Evolutionary conservation across 768 basidiomycete species (phyloP).

Genomic region (Serendipita sp.): DNA sequence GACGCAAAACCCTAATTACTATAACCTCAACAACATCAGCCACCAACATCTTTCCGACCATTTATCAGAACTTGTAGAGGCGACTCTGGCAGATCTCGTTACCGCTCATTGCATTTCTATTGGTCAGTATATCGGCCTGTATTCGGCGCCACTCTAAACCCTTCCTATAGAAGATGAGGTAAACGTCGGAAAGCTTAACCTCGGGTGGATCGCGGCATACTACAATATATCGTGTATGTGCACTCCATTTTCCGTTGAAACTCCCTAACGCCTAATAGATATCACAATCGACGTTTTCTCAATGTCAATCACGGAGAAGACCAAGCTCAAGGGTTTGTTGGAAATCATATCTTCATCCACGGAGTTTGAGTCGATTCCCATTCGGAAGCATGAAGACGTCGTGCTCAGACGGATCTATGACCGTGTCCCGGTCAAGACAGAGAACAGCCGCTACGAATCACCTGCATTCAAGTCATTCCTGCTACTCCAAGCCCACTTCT

Average conservation of each 20-base stretch:
- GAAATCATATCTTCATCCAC: slow-evolving; percentile 95
- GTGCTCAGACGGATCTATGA: slow-evolving; percentile 84
- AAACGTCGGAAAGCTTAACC: slow-evolving; percentile 79
- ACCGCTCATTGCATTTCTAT: slow-evolving; percentile 91
- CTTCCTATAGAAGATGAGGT: slow-evolving; percentile 63
- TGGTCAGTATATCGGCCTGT: slow-evolving; percentile 26
- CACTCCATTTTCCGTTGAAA: not conserved
- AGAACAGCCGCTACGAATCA: slow-evolving; percentile 57
- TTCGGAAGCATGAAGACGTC: slow-evolving; percentile 80
- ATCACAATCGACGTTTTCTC: slow-evolving; percentile 96
- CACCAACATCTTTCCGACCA: slow-evolving; percentile 94
- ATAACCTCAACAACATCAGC: slow-evolving; percentile 85
- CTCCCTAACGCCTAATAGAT: slow-evolving; percentile 28
- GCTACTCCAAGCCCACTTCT: slow-evolving; percentile 92
- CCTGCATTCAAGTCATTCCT: slow-evolving; percentile 98
- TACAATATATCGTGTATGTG: slow-evolving; percentile 79
- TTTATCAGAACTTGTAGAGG: slow-evolving; percentile 90
- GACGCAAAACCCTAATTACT: slow-evolving; percentile 94
- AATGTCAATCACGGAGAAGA: slow-evolving; percentile 84
- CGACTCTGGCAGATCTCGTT: slow-evolving; percentile 75
- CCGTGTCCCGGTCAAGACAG: slow-evolving; percentile 87
- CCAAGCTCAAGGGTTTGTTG: slow-evolving; percentile 88
- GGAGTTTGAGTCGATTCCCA: slow-evolving; percentile 89
- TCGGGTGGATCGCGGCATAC: slow-evolving; percentile 97
- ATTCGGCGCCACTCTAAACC: not conserved